Evolutionary conservation across 331 rosid species (phyloP).

Genomic region (Dryas integrifolia): DNA sequence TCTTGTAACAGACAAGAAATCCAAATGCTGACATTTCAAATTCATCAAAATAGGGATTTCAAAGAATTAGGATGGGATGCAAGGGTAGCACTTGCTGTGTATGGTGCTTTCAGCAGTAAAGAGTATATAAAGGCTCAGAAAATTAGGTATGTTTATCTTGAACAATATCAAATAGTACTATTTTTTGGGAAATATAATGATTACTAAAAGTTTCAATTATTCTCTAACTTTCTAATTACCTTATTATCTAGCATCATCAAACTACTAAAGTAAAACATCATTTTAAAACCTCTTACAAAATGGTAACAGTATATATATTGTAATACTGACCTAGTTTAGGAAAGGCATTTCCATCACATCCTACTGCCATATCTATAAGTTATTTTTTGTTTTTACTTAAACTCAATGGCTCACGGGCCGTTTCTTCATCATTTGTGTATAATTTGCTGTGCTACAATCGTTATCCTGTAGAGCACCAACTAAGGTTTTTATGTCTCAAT

Average conservation of each 20-base stretch:
- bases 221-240: background rate
- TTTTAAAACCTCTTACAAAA: background rate
- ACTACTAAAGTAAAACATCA: background rate
- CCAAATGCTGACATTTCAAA: constrained; percentile 28
- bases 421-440: background rate
- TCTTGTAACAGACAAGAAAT: constrained; percentile 12
- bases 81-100: constrained; percentile 68
- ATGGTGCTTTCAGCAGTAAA: constrained; percentile 69
- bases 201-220: too few relatives aligned
- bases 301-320: background rate
- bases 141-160: constrained; percentile 46
- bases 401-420: background rate
- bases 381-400: background rate
- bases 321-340: background rate
- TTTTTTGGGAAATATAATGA: background rate
- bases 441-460: background rate
- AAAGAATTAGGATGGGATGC: constrained; percentile 83
- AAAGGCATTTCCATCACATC: too few relatives aligned
- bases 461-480: too few relatives aligned
- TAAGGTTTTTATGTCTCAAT: too few relatives aligned
- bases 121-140: constrained; percentile 87
- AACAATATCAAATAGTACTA: background rate
- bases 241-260: background rate
- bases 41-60: constrained; percentile 41
- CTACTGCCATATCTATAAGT: background rate